Evolutionary conservation across 2,329 filamentous ascomycete species (phyloP), one percentile per base, ranked within the genome.

Genomic region (Fusarium cyanostomum): DNA sequence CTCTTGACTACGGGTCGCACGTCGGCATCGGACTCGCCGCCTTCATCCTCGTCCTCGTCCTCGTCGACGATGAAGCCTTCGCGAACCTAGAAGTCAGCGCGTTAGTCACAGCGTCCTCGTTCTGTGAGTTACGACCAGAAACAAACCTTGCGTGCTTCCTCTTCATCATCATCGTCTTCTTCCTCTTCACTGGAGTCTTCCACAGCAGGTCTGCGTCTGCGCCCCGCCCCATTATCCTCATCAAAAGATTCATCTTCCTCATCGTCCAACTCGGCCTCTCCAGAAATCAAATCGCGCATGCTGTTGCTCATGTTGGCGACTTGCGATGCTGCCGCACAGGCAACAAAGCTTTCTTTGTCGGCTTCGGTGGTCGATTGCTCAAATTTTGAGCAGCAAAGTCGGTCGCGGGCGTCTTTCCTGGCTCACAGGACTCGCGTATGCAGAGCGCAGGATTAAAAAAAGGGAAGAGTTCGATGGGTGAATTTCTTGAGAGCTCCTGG

Each of bases 1-100:
- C 88, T 87, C 75, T 90, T 90, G 65, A 86, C 58, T 10, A 72
- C 81, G 33, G 86, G 84, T 58, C 79, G 82, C 57, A 81, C 81
- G 42, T 84, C 81, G 43, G 77, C 81, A 55, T 85, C 81, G 26
- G 79, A 79, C 31, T 87, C 86, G 68, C 84, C 85, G 49, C 84
- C 89, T 49, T 90, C 86, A 43, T 90, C 90, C 59, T 92, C 90
- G 52, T 92, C 90, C 68, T 92, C 90, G 61, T 94, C 93, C 72
- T 97, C 94, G 72, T 96, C 92, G 64, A 96, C 92, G 67, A 99
- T 97, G 79, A 98, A 99, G 24, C 94, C 94, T 81, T 96, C 93
- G 49, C 91, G 91, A 66, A 96, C 86, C 93, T 97, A 71, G 10
- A 10, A 28, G 33, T 5, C 37, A 67, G 63, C 64, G 58, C 34